Conservation (phyloP, 441 rosid species). For the Pelargonium fulgidum region DNA sequence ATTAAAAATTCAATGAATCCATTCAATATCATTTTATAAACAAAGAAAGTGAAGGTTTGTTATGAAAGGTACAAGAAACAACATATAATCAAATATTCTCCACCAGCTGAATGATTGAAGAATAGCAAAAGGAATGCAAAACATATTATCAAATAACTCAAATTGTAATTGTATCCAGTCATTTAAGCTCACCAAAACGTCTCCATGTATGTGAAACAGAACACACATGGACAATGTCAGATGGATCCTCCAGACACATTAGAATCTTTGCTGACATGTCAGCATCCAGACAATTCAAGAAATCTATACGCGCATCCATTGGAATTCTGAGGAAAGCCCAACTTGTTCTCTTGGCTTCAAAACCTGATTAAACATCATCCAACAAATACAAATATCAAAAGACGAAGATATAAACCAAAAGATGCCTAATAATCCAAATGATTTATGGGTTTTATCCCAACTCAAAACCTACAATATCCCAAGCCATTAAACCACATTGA, state of each 20-base stretch:
- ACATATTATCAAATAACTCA: neutral
- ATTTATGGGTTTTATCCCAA: no score
- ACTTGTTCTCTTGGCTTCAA: no score
- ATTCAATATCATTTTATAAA: neutral
- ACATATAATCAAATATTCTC: neutral
- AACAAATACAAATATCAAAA: no score
- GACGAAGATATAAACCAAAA: no score
- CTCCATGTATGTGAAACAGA: constrained; percentile 67
- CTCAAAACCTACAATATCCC: no score
- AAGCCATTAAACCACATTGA: no score
- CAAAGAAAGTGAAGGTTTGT: no score
- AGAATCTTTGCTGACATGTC: constrained; percentile 47
- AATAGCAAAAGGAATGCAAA: neutral
- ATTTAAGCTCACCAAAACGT: constrained; percentile 45
- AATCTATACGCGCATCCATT: constrained; percentile 24
- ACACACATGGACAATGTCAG: constrained; percentile 61
- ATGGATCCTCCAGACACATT: constrained; percentile 42
- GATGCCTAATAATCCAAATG: no score
- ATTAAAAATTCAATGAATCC: neutral
- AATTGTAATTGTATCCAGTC: neutral
- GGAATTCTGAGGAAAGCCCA: no score
- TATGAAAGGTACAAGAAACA: neutral
- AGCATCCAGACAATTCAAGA: constrained; percentile 38
- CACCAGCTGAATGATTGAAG: neutral
- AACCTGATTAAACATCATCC: no score